A percentile compares a stretch with the other conserved stretches of the same genome.
phyloP scores from a whole-genome alignment of 768 basidiomycete species.

The Saitozyma podzolica region DNA sequence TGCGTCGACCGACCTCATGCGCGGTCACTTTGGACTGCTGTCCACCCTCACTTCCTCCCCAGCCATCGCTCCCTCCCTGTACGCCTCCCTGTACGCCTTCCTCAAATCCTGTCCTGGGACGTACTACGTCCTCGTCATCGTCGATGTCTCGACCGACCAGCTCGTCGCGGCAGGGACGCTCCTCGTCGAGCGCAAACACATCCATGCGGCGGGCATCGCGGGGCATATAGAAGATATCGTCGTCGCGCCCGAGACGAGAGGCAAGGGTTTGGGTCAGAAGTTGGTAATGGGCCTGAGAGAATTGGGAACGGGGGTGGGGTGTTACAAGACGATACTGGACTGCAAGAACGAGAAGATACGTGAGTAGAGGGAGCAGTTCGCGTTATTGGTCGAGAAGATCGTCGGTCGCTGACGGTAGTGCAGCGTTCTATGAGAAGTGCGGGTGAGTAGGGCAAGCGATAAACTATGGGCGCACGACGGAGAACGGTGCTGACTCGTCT shows the following conservation, averaged over 20 bases:
- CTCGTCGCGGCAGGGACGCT: slow-evolving; percentile 82
- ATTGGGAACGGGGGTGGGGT: slow-evolving; percentile 74
- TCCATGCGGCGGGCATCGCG: slow-evolving; percentile 73
- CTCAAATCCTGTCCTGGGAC: slow-evolving; percentile 55
- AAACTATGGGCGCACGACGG: background rate
- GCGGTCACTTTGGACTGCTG: slow-evolving; percentile 80
- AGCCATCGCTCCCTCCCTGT: slow-evolving; percentile 68
- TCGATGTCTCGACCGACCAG: slow-evolving; percentile 69
- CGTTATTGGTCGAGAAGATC: background rate
- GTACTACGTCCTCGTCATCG: slow-evolving; percentile 82
- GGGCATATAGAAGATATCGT: slow-evolving; percentile 99
- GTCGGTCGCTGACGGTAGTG: background rate
- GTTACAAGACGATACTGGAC: slow-evolving; percentile 94
- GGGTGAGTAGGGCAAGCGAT: slow-evolving; percentile 58
- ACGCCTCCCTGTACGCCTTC: slow-evolving; percentile 60
- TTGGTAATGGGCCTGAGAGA: slow-evolving; percentile 80
- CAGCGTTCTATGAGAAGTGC: slow-evolving; percentile 96
- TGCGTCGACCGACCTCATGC: slow-evolving; percentile 78
- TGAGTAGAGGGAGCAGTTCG: slow-evolving; percentile 56
- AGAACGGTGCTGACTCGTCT: background rate
- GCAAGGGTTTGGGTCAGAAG: slow-evolving; percentile 81
- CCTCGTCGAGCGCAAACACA: slow-evolving; percentile 91
- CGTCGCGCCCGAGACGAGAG: slow-evolving; percentile 82
- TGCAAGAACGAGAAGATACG: slow-evolving; percentile 86
- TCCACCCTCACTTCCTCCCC: slow-evolving; percentile 67